Conservation (phyloP, 192 early-diverging fungal genomes). For the Rhizophagus prolifer region DNA sequence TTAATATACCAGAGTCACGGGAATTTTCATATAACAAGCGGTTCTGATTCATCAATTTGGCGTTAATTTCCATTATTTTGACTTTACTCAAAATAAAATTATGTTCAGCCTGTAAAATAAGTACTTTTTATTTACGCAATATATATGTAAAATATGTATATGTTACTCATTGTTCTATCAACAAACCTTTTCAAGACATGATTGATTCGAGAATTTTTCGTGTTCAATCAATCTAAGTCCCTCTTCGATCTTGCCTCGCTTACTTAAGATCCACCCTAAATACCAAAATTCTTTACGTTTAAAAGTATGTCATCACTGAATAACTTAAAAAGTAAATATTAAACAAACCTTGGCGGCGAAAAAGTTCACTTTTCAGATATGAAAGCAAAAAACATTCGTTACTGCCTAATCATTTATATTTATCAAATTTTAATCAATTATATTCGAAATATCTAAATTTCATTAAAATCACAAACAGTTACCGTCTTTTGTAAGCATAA, state of each 20-base stretch:
- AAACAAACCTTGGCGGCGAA: constrained; percentile 39
- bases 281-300: neutral
- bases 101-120: constrained; percentile 25
- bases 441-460: neutral
- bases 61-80: constrained; percentile 12
- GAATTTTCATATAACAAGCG: constrained; percentile 38
- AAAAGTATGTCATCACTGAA: neutral
- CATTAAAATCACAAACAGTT: constrained; percentile 1
- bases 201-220: constrained; percentile 29
- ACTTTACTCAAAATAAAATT: constrained; percentile 18
- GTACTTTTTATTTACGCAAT: neutral
- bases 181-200: constrained; percentile 39
- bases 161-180: neutral
- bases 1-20: constrained; percentile 47
- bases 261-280: constrained; percentile 36
- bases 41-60: neutral
- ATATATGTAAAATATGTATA: neutral
- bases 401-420: constrained; percentile 1
- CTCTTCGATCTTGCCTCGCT: constrained; percentile 39
- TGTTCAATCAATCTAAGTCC: constrained; percentile 36
- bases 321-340: neutral
- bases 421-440: neutral
- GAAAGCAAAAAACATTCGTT: constrained; percentile 48
- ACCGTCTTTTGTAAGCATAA: constrained; percentile 4
- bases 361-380: constrained; percentile 43